Evolutionary conservation across 306 rosid species (phyloP), one percentile per base, ranked within the genome.

Genomic region (Abrus pulchellus): DNA sequence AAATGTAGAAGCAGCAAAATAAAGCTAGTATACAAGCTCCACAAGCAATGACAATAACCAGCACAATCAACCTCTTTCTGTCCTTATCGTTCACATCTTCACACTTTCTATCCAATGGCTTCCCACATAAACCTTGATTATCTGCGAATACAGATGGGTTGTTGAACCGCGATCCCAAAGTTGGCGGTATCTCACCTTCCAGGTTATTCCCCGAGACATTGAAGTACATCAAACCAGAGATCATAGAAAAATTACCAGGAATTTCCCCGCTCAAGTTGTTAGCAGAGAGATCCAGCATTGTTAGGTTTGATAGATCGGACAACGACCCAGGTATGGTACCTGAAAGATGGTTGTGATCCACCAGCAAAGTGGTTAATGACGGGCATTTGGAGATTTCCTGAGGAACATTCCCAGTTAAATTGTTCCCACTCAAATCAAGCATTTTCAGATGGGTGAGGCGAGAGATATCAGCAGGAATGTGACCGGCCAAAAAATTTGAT

Each of bases 1-100:
- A 87, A 55, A 94, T 80, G 89, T 94, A 94, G 76, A 94, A 92
- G 90, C 98, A 94, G 75, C 98, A 94, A 59, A 92, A 90, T 54
- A 90, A 9, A 1, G 89, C 77, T 32, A 94, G 83, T 10, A 91
- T 62, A 65, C 72, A 68, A 79, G 91, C 91, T 53, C 97, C 97
- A 40, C 74, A 52, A 2, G 86, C 91, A 30, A 85, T 85, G 28
- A 92, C 63, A 43, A 83, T 77, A 60, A 92, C 76, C 55, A 94
- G 76, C 47, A 92, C 77, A 71, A 94, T 86, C 83, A 94, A 72
- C 84, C 88, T 90, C 86, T 88, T 89, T 74, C 71, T 87, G 72
- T 88, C 86, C 73, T 43, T 83, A 3, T 29, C 62, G 1, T 30
- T 48, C 9, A 34, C 7, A 41, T 65, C 64, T 71, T 83, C 80